Base-by-base conservation (phyloP, 2,329 filamentous ascomycete species). In the Ascochyta pisi region DNA sequence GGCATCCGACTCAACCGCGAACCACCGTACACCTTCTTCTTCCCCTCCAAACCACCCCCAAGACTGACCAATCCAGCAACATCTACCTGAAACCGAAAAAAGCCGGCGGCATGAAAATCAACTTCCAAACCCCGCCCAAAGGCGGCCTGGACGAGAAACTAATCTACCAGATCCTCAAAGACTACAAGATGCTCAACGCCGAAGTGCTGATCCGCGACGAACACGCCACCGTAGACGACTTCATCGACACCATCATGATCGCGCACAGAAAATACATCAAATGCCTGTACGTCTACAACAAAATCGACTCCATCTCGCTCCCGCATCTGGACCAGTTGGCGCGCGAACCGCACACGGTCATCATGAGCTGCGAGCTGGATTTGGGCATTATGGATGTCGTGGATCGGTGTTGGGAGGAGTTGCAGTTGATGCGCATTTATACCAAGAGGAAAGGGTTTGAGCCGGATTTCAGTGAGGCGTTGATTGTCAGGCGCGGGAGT, bases 221-320 rank as follows among this genome's bases (percentile, higher is more conserved):
- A 72, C 88, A 96, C 74, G 85, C 85, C 37, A 98, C 95, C 1
- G 92, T 99, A 33, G 95, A 99, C 79, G 94, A 99, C 78, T 90
- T 99, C 76, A 99, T 99, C 79, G 95, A 99, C 76, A 92, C 97
- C 59, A 97, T 99, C 78, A 98, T 98, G 94, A 96, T 95, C 78
- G 92, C 97, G 73, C 95, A 99, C 81, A 84, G 95, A 73, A 99
- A 96, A 77, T 99, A 99, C 82, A 97, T 99, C 81, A 85, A 86
- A 73, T 89, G 87, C 54, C 84, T 99, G 29, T 99, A 99, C 79
- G 94, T 98, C 29, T 99, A 99, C 87, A 99, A 99, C 89, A 99
- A 99, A 81, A 96, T 99, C 79, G 95, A 99, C 80, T 89, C 87
- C 75, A 91, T 99, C 58, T 94, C 90, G 38, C 85, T 99, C 63